A percentile compares a stretch with the other conserved stretches of the same genome.
Evolutionary conservation across 305 asterid genomes (phyloP).

Genomic region (Ajuga reptans): DNA sequence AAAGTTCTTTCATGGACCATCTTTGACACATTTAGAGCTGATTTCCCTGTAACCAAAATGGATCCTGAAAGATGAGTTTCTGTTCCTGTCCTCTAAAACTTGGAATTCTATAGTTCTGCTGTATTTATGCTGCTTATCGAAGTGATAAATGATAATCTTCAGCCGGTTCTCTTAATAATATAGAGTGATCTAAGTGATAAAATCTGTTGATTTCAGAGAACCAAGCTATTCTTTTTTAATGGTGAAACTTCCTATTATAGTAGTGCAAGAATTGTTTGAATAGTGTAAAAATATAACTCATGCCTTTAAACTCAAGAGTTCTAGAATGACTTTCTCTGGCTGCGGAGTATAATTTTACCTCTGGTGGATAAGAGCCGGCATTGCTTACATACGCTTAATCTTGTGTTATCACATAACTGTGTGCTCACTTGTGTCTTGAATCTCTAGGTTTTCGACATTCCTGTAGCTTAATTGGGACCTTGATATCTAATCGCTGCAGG

Average conservation of each 20-base stretch:
- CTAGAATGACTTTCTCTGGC: not conserved
- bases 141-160: not conserved
- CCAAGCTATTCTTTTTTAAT: slow-evolving; percentile 2
- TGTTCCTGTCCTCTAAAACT: not conserved
- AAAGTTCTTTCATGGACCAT: not conserved
- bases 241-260: not conserved
- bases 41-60: not conserved
- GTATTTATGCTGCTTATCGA: slow-evolving; percentile 5
- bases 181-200: not conserved
- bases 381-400: not conserved
- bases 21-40: not conserved
- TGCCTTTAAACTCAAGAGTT: not conserved
- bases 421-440: slow-evolving; percentile 9
- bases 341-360: not conserved
- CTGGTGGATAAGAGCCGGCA: not conserved
- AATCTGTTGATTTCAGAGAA: not conserved
- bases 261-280: slow-evolving; percentile 7
- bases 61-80: not conserved
- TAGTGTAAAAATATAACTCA: slow-evolving; percentile 8
- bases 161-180: not conserved
- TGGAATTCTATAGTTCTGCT: not conserved
- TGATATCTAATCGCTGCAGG: slow-evolving; percentile 46
- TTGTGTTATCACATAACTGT: not conserved
- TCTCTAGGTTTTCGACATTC: slow-evolving; percentile 1
- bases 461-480: slow-evolving; percentile 4